Percentiles rank a stretch among this genome's conserved stretches.
Conservation (phyloP, 164 flowering plant genomes). For the Aristolochia fimbriata region DNA sequence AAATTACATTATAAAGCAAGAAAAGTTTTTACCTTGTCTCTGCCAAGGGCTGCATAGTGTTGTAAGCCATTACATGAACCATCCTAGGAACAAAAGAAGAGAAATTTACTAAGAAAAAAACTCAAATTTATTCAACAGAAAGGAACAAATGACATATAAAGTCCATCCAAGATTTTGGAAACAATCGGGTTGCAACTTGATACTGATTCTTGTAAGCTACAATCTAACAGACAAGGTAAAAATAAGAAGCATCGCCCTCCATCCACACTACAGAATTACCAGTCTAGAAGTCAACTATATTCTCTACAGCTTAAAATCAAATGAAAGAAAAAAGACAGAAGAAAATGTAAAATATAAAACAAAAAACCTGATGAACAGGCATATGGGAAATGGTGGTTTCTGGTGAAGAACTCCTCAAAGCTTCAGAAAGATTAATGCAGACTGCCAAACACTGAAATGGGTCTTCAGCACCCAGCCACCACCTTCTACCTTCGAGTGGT, state of each 20-base stretch:
- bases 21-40: conserved; percentile 62
- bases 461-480: conserved; percentile 98
- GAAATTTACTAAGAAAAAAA: background rate
- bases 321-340: no score
- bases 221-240: no score
- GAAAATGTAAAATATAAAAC: no score
- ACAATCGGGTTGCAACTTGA: no score
- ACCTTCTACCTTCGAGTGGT: conserved; percentile 84
- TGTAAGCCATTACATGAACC: conserved; percentile 99
- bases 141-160: no score
- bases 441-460: conserved; percentile 87
- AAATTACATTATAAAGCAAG: background rate
- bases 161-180: no score
- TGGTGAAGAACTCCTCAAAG: conserved; percentile 79
- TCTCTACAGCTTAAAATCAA: no score
- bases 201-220: no score
- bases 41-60: conserved; percentile 99
- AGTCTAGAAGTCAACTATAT: no score
- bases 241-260: no score
- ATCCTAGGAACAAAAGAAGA: conserved; percentile 41
- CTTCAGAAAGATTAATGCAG: conserved; percentile 71
- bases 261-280: no score
- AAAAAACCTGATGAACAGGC: conserved; percentile 54
- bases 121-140: no score
- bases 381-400: conserved; percentile 66